Conservation (phyloP, 1,284 basidiomycete genomes). For the Pulchroboletus neoregius region DNA sequence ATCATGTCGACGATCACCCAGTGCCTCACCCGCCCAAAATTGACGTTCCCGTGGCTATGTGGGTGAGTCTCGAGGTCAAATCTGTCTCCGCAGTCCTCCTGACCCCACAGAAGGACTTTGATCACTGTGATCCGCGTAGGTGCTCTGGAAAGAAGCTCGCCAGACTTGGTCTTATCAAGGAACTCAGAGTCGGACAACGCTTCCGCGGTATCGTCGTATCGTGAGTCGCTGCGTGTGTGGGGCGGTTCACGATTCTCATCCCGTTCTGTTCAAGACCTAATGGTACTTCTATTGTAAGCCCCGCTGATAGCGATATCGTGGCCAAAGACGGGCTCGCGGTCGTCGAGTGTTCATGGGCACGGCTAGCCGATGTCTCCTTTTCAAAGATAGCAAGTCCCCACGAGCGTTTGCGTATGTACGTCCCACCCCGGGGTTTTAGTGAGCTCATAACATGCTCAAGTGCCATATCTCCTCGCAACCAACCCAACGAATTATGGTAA, state of each 20-base stretch:
- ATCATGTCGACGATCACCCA: too few relatives aligned
- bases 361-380: constrained; percentile 92
- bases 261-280: constrained; percentile 62
- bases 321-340: constrained; percentile 82
- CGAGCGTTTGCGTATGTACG: constrained; percentile 77
- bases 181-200: constrained; percentile 80
- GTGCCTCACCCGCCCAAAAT: constrained; percentile 32
- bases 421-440: background rate
- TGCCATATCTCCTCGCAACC: constrained; percentile 88
- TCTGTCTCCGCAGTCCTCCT: background rate
- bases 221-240: constrained; percentile 45
- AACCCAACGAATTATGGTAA: constrained; percentile 97
- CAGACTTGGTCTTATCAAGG: constrained; percentile 79
- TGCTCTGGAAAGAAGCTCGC: constrained; percentile 95
- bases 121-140: constrained; percentile 92
- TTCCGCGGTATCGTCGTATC: constrained; percentile 93
- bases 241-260: constrained; percentile 1
- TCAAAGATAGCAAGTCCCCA: constrained; percentile 90
- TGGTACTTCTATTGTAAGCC: constrained; percentile 77
- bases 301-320: constrained; percentile 82
- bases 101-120: constrained; percentile 70
- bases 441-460: constrained; percentile 39
- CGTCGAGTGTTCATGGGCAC: constrained; percentile 97
- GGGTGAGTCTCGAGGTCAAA: constrained; percentile 50
- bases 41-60: constrained; percentile 80